Percentiles rank a stretch among this genome's conserved stretches.
Conservation (phyloP, 306 rosid genomes). For the Geum urbanum region DNA sequence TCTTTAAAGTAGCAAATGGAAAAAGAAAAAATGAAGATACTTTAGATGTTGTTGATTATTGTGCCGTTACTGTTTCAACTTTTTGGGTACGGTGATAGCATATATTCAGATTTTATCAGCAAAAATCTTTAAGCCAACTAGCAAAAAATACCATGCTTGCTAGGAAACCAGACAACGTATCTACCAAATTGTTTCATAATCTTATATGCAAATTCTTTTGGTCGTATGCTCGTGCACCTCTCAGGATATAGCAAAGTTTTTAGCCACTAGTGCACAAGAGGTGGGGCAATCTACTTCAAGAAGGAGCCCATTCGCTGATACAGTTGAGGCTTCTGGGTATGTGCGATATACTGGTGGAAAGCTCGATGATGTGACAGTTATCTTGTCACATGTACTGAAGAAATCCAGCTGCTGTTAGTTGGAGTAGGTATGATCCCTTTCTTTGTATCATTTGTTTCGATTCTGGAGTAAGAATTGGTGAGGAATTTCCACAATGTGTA, state of each 20-base stretch:
- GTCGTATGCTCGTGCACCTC: not conserved
- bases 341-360: conserved; percentile 63
- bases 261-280: conserved; percentile 66
- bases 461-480: not conserved
- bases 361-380: conserved; percentile 68
- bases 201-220: not conserved
- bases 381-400: conserved; percentile 53
- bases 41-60: not conserved
- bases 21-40: not conserved
- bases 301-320: conserved; percentile 74
- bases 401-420: conserved; percentile 15
- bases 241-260: conserved; percentile 60
- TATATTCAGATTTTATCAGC: not conserved
- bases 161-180: not conserved
- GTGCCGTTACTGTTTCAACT: not conserved
- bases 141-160: not conserved
- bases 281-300: conserved; percentile 47
- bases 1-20: not conserved
- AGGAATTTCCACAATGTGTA: not conserved
- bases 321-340: conserved; percentile 59
- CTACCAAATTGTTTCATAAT: not conserved
- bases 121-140: not conserved
- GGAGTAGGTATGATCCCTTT: conserved; percentile 6
- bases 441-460: conserved; percentile 6
- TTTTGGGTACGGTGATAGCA: not conserved